A percentile compares a stretch with the other conserved stretches of the same genome.
Conservation (phyloP, 345 rosid species). For the Salix udensis region DNA sequence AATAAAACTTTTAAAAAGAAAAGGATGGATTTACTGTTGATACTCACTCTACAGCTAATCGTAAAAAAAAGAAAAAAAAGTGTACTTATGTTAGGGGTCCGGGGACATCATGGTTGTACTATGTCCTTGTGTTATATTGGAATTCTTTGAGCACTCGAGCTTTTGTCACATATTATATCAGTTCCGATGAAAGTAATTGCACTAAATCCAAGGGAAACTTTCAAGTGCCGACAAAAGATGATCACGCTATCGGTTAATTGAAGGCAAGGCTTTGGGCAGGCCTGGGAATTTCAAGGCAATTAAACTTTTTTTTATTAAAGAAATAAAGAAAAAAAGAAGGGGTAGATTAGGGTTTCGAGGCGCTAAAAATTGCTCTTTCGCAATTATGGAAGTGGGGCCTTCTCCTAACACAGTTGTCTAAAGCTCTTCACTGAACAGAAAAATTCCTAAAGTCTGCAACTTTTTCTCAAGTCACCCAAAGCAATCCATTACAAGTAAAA, state of each 20-base stretch:
- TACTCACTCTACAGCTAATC: too few relatives aligned
- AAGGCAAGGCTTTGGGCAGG: neutral
- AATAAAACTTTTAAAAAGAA: too few relatives aligned
- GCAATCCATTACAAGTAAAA: slow-evolving; percentile 15
- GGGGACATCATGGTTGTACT: neutral
- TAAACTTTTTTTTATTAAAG: neutral
- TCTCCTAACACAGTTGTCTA: slow-evolving; percentile 1
- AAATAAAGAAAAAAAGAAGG: neutral
- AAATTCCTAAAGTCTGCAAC: slow-evolving; percentile 16
- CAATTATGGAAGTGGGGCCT: slow-evolving; percentile 34
- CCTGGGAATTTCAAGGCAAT: slow-evolving; percentile 7
- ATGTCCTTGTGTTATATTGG: neutral
- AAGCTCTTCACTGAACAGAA: slow-evolving; percentile 8
- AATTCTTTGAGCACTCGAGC: neutral
- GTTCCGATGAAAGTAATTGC: neutral
- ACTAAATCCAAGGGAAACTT: slow-evolving; percentile 1
- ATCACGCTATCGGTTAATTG: neutral
- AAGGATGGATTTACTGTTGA: too few relatives aligned
- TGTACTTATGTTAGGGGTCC: too few relatives aligned
- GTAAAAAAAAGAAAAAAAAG: too few relatives aligned
- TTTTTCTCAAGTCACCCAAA: slow-evolving; percentile 23
- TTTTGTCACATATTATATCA: neutral
- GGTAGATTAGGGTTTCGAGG: slow-evolving; percentile 17
- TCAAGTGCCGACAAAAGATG: neutral
- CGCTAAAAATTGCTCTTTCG: neutral